phyloP scores from a whole-genome alignment of 2,329 filamentous ascomycete genomes.

The Colletotrichum tanaceti region DNA sequence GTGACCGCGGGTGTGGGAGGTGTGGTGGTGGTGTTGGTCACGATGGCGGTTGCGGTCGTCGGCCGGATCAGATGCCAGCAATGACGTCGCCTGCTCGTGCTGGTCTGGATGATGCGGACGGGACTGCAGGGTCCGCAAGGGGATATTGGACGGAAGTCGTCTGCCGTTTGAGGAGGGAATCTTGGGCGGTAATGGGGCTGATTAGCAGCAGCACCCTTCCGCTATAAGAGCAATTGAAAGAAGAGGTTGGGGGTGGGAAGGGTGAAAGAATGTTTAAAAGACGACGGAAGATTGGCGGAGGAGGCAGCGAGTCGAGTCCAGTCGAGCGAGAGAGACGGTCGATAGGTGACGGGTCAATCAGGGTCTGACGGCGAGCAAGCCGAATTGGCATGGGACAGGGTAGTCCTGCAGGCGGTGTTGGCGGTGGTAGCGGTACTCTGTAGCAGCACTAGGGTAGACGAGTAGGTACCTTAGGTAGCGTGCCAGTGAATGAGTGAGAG shows the following conservation, averaged over 20 bases:
- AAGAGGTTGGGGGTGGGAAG: slow-evolving; percentile 46
- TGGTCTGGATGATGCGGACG: slow-evolving; percentile 50
- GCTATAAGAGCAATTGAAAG: slow-evolving; percentile 52
- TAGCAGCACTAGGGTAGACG: not conserved
- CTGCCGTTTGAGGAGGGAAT: slow-evolving; percentile 81
- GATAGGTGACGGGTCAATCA: slow-evolving; percentile 34
- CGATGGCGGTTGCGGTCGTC: slow-evolving; percentile 57
- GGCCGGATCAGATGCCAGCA: slow-evolving; percentile 54
- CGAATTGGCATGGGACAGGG: slow-evolving; percentile 21
- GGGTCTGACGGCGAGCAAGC: slow-evolving; percentile 15
- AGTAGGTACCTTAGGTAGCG: not conserved
- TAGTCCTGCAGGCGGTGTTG: not conserved
- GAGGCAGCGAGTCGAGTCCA: slow-evolving; percentile 15
- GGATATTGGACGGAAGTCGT: slow-evolving; percentile 85
- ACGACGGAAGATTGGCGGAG: slow-evolving; percentile 30
- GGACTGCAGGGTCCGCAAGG: slow-evolving; percentile 78
- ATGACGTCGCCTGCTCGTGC: slow-evolving; percentile 57
- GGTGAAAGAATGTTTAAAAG: slow-evolving; percentile 46
- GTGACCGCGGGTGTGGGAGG: slow-evolving; percentile 45
- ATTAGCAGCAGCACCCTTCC: slow-evolving; percentile 77
- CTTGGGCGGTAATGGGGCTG: slow-evolving; percentile 83
- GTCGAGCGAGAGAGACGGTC: slow-evolving; percentile 12
- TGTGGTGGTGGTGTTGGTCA: slow-evolving; percentile 9
- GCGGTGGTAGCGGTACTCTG: not conserved
- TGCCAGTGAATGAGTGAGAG: slow-evolving; percentile 8